Conservation (phyloP, 2,329 filamentous ascomycete genomes). For the Aspergillus fischeri region DNA sequence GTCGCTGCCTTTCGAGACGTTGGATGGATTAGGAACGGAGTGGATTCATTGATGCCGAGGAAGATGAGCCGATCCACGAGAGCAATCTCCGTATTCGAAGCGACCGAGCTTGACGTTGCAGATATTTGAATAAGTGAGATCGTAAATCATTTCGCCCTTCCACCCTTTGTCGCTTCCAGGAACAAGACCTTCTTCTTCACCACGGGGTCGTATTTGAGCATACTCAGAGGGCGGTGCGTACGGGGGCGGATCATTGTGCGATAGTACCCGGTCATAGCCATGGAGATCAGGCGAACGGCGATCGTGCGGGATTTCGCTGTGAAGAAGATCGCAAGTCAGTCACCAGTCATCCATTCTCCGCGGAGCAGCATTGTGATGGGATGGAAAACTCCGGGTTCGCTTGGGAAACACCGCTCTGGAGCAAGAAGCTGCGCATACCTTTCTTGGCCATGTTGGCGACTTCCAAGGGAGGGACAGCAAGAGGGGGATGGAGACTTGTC, state of each 20-base stretch:
- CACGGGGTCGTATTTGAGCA: conserved; percentile 98
- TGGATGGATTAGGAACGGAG: not conserved
- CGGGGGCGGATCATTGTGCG: conserved; percentile 84
- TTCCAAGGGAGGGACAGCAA: not conserved
- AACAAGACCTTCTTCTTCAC: conserved; percentile 96
- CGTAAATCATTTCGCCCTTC: conserved; percentile 44
- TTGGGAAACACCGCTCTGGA: not conserved
- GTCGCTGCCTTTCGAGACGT: not conserved
- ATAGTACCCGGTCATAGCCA: conserved; percentile 99
- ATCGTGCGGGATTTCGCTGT: conserved; percentile 87
- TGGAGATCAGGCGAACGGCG: conserved; percentile 89
- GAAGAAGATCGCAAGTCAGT: conserved; percentile 7
- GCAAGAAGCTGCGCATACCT: conserved; percentile 24
- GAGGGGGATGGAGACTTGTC: not conserved
- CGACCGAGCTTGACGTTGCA: not conserved
- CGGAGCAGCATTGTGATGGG: not conserved
- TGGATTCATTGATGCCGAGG: not conserved
- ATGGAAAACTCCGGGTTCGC: too few species aligned
- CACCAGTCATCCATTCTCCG: not conserved
- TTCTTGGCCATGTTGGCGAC: conserved; percentile 42
- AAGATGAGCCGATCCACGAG: not conserved
- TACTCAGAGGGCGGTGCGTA: conserved; percentile 77
- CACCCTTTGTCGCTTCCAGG: conserved; percentile 82
- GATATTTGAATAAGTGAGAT: not conserved
- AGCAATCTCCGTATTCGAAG: not conserved